Evolutionary conservation across 2,329 filamentous ascomycete species (phyloP), one percentile per base, ranked within the genome.

Genomic region (Orbilia brochopaga): DNA sequence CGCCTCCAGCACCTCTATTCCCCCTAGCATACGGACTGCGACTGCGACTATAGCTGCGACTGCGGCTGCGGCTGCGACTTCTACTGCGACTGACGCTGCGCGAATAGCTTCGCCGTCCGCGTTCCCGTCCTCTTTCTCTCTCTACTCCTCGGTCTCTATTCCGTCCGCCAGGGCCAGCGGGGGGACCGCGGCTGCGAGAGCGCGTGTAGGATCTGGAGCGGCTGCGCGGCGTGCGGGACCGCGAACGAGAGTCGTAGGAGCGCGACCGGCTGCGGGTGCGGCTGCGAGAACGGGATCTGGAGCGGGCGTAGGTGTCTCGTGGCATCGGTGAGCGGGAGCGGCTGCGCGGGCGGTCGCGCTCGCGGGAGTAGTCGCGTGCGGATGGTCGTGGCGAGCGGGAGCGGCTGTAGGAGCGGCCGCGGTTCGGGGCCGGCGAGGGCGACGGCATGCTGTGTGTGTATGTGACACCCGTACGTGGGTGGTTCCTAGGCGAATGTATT

Each of bases 391-490:
- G 65, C 6, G 65, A 70, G 54, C 58, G 58, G n/a, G 65, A 70
- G 37, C 66, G 66, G 51, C 46, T 51, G 66, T 64, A 64, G 30
- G 66, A 70, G 21, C 66, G 59, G 23, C 59, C 59, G 55, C 66
- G 66, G 24, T 53, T 61, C 19, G 63, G 56, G 19, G 65, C 51
- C 52, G 66, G 66, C 21, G 66, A 64, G 15, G 59, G 66, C 5
- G 66, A 70, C 15, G 66, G 54, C 66, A 70, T 64, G 37, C 11
- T 50, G 32, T 13, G 37, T 17, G 37, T 15, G n/a, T 2, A 42
- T 15, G 37, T 3, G 4, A 15, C n/a, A 15, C 37, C 3, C n/a
- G 5, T 4, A 13, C 13, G 6, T 19, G 51, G 35, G 19, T 7
- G 40, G 15, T 37, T 35, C 13, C 13, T 13, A 50, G 6, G 32